Evolutionary conservation across 306 rosid species (phyloP).

Genomic region (Amphicarpaea edgeworthii): DNA sequence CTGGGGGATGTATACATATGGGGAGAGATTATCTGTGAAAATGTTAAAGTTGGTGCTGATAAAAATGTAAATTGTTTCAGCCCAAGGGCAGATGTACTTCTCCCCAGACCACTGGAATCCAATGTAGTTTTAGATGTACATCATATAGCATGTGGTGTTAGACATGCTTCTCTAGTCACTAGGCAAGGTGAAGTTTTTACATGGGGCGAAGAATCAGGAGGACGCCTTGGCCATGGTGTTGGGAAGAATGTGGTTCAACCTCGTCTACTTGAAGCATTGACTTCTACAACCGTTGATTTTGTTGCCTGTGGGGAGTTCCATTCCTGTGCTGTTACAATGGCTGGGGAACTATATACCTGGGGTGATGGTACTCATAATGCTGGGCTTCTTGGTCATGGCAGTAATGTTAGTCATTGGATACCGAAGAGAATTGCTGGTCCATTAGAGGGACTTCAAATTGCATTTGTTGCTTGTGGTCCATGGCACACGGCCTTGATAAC

Average conservation of each 20-base stretch:
- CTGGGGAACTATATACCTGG: conserved; percentile 96
- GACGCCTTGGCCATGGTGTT: conserved; percentile 98
- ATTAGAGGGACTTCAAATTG: conserved; percentile 91
- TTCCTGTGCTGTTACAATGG: conserved; percentile 91
- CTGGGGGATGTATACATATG: conserved; percentile 95
- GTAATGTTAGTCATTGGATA: conserved; percentile 91
- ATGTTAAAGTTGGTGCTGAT: conserved; percentile 73
- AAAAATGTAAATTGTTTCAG: conserved; percentile 63
- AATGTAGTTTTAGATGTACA: conserved; percentile 89
- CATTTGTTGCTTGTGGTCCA: conserved; percentile 96
- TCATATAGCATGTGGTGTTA: conserved; percentile 95
- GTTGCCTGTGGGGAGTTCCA: conserved; percentile 99
- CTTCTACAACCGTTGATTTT: conserved; percentile 76
- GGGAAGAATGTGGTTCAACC: conserved; percentile 90
- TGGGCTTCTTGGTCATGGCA: conserved; percentile 98
- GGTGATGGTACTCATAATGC: conserved; percentile 98
- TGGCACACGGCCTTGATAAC: conserved; percentile 98
- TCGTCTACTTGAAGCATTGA: conserved; percentile 79
- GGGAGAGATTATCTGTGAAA: conserved; percentile 92
- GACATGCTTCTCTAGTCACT: conserved; percentile 87
- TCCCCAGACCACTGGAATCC: conserved; percentile 88
- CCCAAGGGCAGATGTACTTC: conserved; percentile 85
- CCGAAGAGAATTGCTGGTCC: conserved; percentile 92
- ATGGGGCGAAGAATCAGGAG: conserved; percentile 99
- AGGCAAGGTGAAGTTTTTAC: conserved; percentile 97